Base-by-base conservation (phyloP, 106 monocot genomes). In the Agapanthus africanus region DNA sequence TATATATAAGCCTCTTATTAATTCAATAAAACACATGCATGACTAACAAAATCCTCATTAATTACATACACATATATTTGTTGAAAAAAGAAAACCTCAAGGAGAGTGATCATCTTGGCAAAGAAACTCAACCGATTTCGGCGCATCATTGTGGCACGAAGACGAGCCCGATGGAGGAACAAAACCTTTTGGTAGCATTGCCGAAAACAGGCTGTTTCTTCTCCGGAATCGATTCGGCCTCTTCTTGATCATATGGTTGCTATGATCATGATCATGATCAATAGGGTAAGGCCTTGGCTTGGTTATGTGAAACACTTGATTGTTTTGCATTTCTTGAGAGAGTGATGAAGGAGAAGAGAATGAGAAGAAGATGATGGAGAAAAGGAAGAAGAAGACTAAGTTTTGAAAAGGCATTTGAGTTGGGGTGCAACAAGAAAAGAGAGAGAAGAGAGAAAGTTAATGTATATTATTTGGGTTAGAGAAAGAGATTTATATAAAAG, bases 131-230 rank as follows among this genome's bases (percentile, higher is more conserved):
- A 76, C 6, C 30, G 69, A 44, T 18, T 62, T 37, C 9, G 76
- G 69, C 10, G 10, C 37, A 30, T 61, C 60, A 49, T 76, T 76
- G 69, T 76, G 69, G 69, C 76, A 69, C 50, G 15, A 59, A 15
- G 76, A 69, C 19, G 69, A 76, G 19, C 32, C 76, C 31, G 76
- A 76, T 7, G 76, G 76, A 4, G 76, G 76, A 1, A 70, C 69
- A 14, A 39, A 14, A 35, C 74, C 49, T 46, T 62, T 76, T 6
- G 76, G 76, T 1, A 76, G 47, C 76, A 76, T 76, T 1, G 31
- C 59, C 6, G 40, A 40, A 36, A 75, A 67, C 27, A 9, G 4
- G 4, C 6, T 22, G 14, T 56, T 6, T 4, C 18, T 6, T 19
- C 49, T 49, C 11, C 18, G 49, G n/a, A n/a, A n/a, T n/a, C n/a